phyloP scores from a whole-genome alignment of 805 yeast species.

The Zygotorulaspora chibaensis region DNA sequence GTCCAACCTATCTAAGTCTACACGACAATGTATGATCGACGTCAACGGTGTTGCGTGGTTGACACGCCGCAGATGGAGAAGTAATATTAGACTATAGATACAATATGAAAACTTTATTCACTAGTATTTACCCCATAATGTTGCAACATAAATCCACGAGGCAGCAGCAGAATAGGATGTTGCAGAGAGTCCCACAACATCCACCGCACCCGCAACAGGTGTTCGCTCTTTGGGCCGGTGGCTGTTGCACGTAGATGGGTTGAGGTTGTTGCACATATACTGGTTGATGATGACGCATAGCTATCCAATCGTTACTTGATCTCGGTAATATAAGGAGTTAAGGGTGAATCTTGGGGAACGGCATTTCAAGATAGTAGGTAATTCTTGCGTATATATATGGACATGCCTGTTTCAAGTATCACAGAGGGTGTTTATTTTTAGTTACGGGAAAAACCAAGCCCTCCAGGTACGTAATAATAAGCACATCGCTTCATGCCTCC shows the following conservation, averaged over 20 bases:
- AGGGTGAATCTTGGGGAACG: too few relatives aligned
- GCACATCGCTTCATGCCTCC: too few relatives aligned
- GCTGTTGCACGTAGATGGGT: conserved; percentile 17
- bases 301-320: neutral
- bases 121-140: neutral
- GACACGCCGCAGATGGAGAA: too few relatives aligned
- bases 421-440: neutral
- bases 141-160: conserved; percentile 15
- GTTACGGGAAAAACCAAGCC: neutral
- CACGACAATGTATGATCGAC: too few relatives aligned
- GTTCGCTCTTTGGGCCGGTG: conserved; percentile 12
- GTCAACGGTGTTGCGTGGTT: too few relatives aligned
- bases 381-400: too few relatives aligned
- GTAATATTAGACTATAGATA: too few relatives aligned
- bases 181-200: conserved; percentile 17
- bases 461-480: too few relatives aligned
- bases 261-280: conserved; percentile 12
- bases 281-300: conserved; percentile 10
- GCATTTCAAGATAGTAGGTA: too few relatives aligned
- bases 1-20: too few relatives aligned
- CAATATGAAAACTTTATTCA: neutral
- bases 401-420: neutral
- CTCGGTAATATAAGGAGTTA: neutral
- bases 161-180: conserved; percentile 17
- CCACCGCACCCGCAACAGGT: conserved; percentile 15